Percentiles rank a stretch among this genome's conserved stretches.
Conservation (phyloP, 2,329 filamentous ascomycete species). For the Pseudocercospora vitis region DNA sequence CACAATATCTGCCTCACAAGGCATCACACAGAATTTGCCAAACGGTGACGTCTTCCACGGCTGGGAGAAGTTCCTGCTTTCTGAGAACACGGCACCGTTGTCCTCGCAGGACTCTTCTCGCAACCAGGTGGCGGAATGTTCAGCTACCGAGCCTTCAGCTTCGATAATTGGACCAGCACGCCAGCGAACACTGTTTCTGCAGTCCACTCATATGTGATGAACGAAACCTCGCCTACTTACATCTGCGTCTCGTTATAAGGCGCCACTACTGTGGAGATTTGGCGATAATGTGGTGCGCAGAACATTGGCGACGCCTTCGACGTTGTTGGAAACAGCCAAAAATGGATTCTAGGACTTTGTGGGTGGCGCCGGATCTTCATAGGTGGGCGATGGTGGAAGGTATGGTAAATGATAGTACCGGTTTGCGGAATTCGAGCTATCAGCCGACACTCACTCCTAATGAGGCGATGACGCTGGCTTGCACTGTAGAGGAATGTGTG, state of each 20-base stretch:
- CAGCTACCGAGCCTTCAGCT: slow-evolving; percentile 55
- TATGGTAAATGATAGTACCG: slow-evolving; percentile 10
- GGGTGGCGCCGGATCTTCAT: neutral
- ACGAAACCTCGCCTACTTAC: slow-evolving; percentile 27
- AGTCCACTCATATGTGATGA: slow-evolving; percentile 37
- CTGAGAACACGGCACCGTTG: slow-evolving; percentile 46
- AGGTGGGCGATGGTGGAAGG: slow-evolving; percentile 8
- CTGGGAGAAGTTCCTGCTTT: slow-evolving; percentile 47
- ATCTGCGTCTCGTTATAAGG: slow-evolving; percentile 39
- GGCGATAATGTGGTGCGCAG: slow-evolving; percentile 28
- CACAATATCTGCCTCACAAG: slow-evolving; percentile 50
- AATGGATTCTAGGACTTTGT: slow-evolving; percentile 11
- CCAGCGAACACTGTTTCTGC: slow-evolving; percentile 41
- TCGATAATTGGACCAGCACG: slow-evolving; percentile 42
- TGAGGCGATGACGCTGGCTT: neutral
- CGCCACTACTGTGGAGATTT: slow-evolving; percentile 39
- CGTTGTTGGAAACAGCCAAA: neutral
- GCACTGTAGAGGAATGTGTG: neutral
- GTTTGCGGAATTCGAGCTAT: slow-evolving; percentile 30
- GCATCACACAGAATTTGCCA: slow-evolving; percentile 52
- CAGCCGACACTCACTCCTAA: slow-evolving; percentile 22
- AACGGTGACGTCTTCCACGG: slow-evolving; percentile 55
- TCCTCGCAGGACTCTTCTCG: slow-evolving; percentile 52
- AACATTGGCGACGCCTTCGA: slow-evolving; percentile 22
- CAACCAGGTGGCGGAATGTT: slow-evolving; percentile 23